phyloP scores from a whole-genome alignment of 345 rosid genomes.

The Sisymbrium irio region DNA sequence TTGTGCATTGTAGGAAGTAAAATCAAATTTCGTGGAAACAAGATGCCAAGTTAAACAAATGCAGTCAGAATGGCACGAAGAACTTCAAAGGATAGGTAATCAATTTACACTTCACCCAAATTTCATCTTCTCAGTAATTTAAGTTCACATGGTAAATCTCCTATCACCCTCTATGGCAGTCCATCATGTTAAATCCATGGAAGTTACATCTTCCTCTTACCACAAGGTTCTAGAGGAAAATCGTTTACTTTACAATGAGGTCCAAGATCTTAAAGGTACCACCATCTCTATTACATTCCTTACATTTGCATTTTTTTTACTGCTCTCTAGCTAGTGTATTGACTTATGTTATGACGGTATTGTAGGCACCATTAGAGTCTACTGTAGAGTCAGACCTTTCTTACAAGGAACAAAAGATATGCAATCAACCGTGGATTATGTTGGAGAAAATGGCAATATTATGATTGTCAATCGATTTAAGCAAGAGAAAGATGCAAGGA shows the following conservation, averaged over 20 bases:
- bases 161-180: conserved; percentile 37
- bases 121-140: neutral
- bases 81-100: conserved; percentile 60
- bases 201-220: conserved; percentile 73
- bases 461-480: conserved; percentile 85
- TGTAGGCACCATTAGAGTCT: conserved; percentile 87
- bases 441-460: conserved; percentile 94
- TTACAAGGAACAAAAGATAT: conserved; percentile 55
- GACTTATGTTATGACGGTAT: conserved; percentile 6
- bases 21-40: conserved; percentile 43
- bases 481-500: conserved; percentile 87
- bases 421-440: conserved; percentile 78
- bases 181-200: conserved; percentile 66
- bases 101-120: neutral
- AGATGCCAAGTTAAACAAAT: conserved; percentile 57
- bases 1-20: conserved; percentile 52
- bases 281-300: neutral
- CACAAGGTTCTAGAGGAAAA: conserved; percentile 88
- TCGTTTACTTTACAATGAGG: conserved; percentile 92
- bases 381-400: conserved; percentile 90
- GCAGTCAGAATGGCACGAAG: conserved; percentile 69
- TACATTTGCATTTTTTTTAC: neutral
- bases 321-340: neutral
- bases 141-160: neutral
- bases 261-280: conserved; percentile 93